Base-by-base conservation (phyloP, 2,329 filamentous ascomycete species). In the Sarocladium kiliense region DNA sequence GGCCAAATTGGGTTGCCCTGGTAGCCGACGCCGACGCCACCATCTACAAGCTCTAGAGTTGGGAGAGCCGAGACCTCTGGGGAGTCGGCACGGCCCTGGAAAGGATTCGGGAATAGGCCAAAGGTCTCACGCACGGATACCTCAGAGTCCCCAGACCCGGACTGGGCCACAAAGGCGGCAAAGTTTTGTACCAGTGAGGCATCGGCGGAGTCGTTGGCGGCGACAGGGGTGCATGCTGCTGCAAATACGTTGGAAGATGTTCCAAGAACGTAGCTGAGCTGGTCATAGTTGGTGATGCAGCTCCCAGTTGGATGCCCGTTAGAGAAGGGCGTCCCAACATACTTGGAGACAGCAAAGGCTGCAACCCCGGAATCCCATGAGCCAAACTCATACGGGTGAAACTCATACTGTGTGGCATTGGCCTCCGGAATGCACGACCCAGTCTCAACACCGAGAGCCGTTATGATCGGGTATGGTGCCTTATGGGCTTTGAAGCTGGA, bases 1-100 rank as follows among this genome's bases (percentile, higher is more conserved):
- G 42, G 42, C 42, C 42, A 45, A 19, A 45, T 45, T 12, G 42
- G 42, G 23, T 45, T 45, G 42, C 42, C 42, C 25, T 45, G 42
- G 42, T 45, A 45, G 25, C 42, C 42, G 21, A 45, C 25, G 19
- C 42, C 42, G 42, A 45, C 25, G n/a, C 42, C 42, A 25, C 42
- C 42, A 45, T 45, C 42, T 3, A 45, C 42, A 12, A 45, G 42
- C 19, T 45, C 42, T 14, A 45, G 42, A 6, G 42, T 45, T 6
- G 42, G 19, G 6, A 45, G 42, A n/a, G 19, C 5, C 19, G 42
- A 45, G 4, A 45, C 42, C 21, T 45, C 42, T 6, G 42, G 42
- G 7, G 42, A 45, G 19, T 27, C 42, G 25, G 5, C 5, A 45
- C 19, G 42, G 11, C 19, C 42, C 21, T 45, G 42, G 42, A 45